A percentile compares a stretch with the other conserved stretches of the same genome.
phyloP scores from a whole-genome alignment of 2,329 filamentous ascomycete species.

The Verticillium albo-atrum region DNA sequence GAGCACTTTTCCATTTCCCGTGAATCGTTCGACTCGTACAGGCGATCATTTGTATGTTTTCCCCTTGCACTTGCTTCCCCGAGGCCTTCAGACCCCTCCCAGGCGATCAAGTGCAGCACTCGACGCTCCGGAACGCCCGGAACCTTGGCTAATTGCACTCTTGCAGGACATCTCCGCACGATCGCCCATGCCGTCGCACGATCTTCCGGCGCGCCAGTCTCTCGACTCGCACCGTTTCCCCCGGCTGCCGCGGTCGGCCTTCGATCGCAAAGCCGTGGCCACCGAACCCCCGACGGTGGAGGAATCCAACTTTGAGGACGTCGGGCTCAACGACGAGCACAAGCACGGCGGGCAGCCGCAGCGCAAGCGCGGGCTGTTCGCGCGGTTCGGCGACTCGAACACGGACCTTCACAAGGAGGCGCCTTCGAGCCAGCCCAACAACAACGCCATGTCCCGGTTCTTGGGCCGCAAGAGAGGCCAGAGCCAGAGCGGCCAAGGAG shows the following conservation, averaged over 20 bases:
- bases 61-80: too few relatives aligned
- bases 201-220: constrained; percentile 66
- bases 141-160: neutral
- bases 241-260: constrained; percentile 57
- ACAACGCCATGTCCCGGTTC: constrained; percentile 45
- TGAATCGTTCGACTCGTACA: constrained; percentile 95
- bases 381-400: constrained; percentile 66
- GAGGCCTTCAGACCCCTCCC: too few relatives aligned
- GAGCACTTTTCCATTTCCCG: constrained; percentile 94
- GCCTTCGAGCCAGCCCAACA: constrained; percentile 29
- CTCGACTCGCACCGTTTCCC: constrained; percentile 70
- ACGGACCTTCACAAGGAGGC: constrained; percentile 25
- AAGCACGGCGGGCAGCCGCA: constrained; percentile 21
- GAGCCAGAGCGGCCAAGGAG: constrained; percentile 63
- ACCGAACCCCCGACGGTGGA: constrained; percentile 64
- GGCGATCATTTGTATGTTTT: constrained; percentile 83
- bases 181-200: constrained; percentile 64
- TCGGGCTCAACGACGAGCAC: constrained; percentile 71
- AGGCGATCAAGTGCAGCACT: too few relatives aligned
- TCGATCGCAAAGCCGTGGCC: constrained; percentile 54
- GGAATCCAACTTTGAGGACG: constrained; percentile 77
- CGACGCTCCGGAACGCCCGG: neutral
- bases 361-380: constrained; percentile 67
- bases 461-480: constrained; percentile 69
- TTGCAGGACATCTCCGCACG: constrained; percentile 82